Base-by-base conservation (phyloP, 371 early-diverging fungal species). In the Mortierella sp. region DNA sequence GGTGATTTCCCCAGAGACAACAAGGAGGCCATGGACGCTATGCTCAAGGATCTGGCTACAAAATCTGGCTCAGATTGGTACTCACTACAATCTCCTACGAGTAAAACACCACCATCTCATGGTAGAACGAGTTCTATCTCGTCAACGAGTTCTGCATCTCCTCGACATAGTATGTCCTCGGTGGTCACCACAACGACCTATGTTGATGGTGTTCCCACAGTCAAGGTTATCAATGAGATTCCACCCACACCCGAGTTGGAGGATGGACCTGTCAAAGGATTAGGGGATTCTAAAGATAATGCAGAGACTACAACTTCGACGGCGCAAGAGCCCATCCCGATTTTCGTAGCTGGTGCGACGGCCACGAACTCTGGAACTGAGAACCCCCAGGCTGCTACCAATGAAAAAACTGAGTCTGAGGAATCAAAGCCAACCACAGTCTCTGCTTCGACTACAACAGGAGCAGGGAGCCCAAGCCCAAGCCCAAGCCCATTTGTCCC, bases 11-110 rank as follows among this genome's bases (percentile, higher is more conserved):
- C 83, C 35, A 81, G 59, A 64, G 83, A 81, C 55, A 81, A 69
- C 57, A 81, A 75, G 28, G 67, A 76, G 57, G 83, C 73, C 49
- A 66, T 71, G 68, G 76, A 81, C 49, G 83, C 76, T 1, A 62
- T 81, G 67, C 64, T 81, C 9, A 61, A 76, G 51, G 73, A 76
- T 52, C 22, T 76, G 54, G 83, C 83, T 16, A 40, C 59, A 59
- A 81, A 81, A n/a, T 61, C 83, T 14, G 73, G 72, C 40, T 81
- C 83, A 24, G 83, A 81, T 37, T 81, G 83, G 83, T 81, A 66
- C 37, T 55, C 45, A 16, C 67, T 81, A 1, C 83, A 81, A 57
- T 52, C 76, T 5, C 70, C 80, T 1, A 28, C 64, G 9, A 64
- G 66, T 3, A 62, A 30, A 3, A 47, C 55, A 26, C 8, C 65